Conservation (phyloP, 805 yeast species). For the Saccharomycopsis capsularis region DNA sequence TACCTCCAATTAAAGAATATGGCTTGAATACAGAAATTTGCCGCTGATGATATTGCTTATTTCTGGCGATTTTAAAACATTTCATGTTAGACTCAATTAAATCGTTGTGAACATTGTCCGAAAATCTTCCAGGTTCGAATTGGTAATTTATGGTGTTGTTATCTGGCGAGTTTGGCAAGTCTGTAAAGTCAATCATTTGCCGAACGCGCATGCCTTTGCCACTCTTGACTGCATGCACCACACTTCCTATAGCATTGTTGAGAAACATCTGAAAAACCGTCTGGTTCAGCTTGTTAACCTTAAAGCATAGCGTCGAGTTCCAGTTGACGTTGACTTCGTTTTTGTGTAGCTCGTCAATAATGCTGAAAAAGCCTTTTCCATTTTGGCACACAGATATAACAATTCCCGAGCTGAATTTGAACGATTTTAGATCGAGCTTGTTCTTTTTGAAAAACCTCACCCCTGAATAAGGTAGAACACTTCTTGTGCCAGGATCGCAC, state of each 20-base stretch:
- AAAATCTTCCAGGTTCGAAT: neutral
- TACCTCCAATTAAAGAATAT: conserved; percentile 12
- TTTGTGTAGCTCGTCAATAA: conserved; percentile 2
- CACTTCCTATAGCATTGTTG: neutral
- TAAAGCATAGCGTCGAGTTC: conserved; percentile 17
- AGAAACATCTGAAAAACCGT: neutral
- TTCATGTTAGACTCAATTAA: conserved; percentile 2
- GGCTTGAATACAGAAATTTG: conserved; percentile 12
- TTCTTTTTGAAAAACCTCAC: conserved; percentile 15
- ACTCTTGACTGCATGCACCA: neutral
- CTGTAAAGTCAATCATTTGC: neutral
- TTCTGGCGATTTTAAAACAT: conserved; percentile 16
- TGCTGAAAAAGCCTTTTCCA: conserved; percentile 8
- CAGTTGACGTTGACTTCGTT: conserved; percentile 13
- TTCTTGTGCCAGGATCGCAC: conserved; percentile 17
- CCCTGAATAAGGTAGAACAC: conserved; percentile 15
- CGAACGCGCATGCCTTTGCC: neutral
- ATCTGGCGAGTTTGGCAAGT: neutral
- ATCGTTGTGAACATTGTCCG: neutral
- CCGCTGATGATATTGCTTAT: conserved; percentile 6
- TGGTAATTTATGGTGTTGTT: neutral
- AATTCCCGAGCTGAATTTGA: conserved; percentile 1
- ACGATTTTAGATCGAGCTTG: neutral
- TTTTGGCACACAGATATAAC: conserved; percentile 8
- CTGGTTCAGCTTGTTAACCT: neutral